Conservation (phyloP, 768 basidiomycete species). For the Strobilomyces confusus region DNA sequence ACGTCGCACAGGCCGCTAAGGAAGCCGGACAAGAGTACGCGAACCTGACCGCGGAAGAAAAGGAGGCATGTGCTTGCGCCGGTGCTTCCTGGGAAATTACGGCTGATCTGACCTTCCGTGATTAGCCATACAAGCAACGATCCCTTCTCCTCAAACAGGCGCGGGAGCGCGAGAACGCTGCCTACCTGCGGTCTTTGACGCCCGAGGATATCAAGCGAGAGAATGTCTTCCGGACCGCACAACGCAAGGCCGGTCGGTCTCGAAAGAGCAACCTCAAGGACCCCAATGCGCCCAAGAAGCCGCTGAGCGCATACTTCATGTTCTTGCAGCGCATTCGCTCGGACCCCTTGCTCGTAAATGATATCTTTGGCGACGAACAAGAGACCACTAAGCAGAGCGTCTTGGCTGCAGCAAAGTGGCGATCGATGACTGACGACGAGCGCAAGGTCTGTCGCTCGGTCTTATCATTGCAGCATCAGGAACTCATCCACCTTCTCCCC, state of each 20-base stretch:
- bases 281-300: conserved; percentile 95
- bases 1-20: conserved; percentile 93
- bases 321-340: conserved; percentile 89
- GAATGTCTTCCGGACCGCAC: conserved; percentile 86
- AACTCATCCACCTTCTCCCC: conserved; percentile 15
- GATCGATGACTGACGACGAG: conserved; percentile 89
- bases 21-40: conserved; percentile 92
- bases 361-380: conserved; percentile 84
- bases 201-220: conserved; percentile 94
- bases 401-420: conserved; percentile 89
- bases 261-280: conserved; percentile 94
- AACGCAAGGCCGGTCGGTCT: conserved; percentile 90
- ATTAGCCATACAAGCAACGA: conserved; percentile 78
- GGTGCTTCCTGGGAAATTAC: conserved; percentile 24
- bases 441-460: conserved; percentile 67
- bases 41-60: conserved; percentile 69
- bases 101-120: conserved; percentile 18
- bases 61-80: conserved; percentile 56
- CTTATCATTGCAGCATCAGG: neutral
- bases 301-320: conserved; percentile 92
- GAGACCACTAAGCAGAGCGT: conserved; percentile 96
- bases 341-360: conserved; percentile 65
- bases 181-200: conserved; percentile 84
- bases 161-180: conserved; percentile 75
- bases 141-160: conserved; percentile 83